Evolutionary conservation across 148 eudicot species (phyloP), one percentile per base, ranked within the genome.

Genomic region (Fagopyrum homotropicum): DNA sequence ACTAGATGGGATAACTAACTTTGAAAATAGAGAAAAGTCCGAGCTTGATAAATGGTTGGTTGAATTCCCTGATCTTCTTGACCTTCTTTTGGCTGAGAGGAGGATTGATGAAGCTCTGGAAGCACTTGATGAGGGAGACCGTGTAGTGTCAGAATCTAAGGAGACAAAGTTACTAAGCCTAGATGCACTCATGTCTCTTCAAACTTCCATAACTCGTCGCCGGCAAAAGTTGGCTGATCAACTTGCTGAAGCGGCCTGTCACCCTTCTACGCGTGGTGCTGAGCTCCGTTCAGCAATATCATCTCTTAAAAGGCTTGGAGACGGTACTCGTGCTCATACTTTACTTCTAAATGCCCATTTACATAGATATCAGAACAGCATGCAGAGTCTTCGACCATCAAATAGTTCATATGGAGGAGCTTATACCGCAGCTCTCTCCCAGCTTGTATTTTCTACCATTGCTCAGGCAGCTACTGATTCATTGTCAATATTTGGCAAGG

Each of bases 361-460:
- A 73, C 98, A 90, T 79, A 83, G 96, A 77, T 90, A 87, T 81
- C 93, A 90, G 76, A 86, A 85, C 84, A 95, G 87, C 82, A 86
- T 90, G 98, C 96, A 90, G 81, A 87, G 87, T 72, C 93, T 92
- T 77, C 97, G 93, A 72, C 98, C 98, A 72, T 92, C 98, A 79
- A 92, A 89, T 85, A 92, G 97, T 80, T 95, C 98, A 57, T 95
- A 95, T 83, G 97, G 98, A 81, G 98, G 98, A 83, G 98, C 98
- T 77, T 92, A 95, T 79, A 95, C 97, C n/a, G 96, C 98, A 68
- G 98, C 98, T 15, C 91, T 95, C 52, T 90, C 98, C 15, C 98
- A 95, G 88, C 84, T 92, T 74, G 93, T 92, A 49, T 92, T 95
- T 77, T 95, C 98, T 79, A 88, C 96, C 80, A 90, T 95, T 83